Conservation (phyloP, 2,329 filamentous ascomycete genomes). For the Penicillium frequentans region DNA sequence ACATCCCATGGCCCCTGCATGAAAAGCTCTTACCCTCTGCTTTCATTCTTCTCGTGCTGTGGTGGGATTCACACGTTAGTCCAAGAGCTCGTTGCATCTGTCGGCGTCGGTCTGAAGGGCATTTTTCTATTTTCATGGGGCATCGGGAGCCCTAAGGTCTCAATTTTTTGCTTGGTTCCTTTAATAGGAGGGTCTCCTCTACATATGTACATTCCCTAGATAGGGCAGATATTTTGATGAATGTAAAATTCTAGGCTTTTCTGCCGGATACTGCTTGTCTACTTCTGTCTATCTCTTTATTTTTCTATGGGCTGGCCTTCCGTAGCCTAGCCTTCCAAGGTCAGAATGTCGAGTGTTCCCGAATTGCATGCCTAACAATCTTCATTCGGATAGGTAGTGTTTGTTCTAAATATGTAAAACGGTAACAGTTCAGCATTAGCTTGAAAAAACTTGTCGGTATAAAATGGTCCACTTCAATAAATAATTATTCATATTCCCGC, state of each 20-base stretch:
- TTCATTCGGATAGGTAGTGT: too few species aligned
- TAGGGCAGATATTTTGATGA: constrained; percentile 6
- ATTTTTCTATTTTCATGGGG: constrained; percentile 1
- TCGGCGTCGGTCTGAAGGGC: constrained; percentile 14
- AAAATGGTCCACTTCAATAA: too few species aligned
- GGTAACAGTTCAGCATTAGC: too few species aligned
- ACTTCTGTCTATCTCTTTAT: background rate
- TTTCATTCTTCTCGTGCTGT: background rate
- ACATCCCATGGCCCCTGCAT: background rate
- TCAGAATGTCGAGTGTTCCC: too few species aligned
- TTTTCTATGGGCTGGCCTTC: background rate
- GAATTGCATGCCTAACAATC: too few species aligned
- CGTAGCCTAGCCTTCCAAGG: too few species aligned
- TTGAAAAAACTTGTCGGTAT: too few species aligned
- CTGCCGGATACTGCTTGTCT: background rate
- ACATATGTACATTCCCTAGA: constrained; percentile 7
- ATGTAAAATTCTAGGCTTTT: background rate
- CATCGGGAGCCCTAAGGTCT: background rate
- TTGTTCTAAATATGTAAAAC: too few species aligned
- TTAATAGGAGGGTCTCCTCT: background rate
- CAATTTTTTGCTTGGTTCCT: background rate
- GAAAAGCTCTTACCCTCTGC: background rate
- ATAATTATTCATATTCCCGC: too few species aligned
- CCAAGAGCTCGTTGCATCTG: constrained; percentile 15
- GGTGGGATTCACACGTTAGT: background rate